Evolutionary conservation across 495 filamentous ascomycete species (phyloP), one percentile per base, ranked within the genome.

Genomic region (Penicillium manginii): DNA sequence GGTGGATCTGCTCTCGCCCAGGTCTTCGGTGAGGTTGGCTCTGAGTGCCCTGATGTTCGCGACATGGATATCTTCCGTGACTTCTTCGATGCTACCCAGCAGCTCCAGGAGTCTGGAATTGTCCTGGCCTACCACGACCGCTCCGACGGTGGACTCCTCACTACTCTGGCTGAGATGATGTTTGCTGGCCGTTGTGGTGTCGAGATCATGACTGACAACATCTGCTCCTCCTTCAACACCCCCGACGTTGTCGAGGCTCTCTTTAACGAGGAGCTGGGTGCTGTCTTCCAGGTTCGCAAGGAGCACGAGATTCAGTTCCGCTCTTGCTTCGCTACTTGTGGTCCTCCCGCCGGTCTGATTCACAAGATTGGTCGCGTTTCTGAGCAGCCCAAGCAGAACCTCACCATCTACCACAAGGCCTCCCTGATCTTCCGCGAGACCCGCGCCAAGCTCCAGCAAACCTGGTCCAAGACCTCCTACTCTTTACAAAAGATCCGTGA

Each of bases 231-330:
- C 18, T 78, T 76, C 53, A 79, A 87, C 47, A 73, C 86, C 19
- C 71, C 78, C 12, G 83, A 90, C 65, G 68, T 96, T 48, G 73
- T 96, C 3, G 84, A 89, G 52, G 83, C 88, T 1, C 82, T 98
- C 6, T 98, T 98, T 82, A 96, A 91, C 66, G 96, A 98, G 70
- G 94, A 98, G 72, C 84, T 98, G n/a, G 93, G 93, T 55, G 94
- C 93, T 17, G 89, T 98, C 32, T 98, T 98, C 83, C 93, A 98
- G 68, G 88, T 98, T 35, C 87, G 90, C 45, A 90, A 88, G 72
- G 83, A 85, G 19, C 86, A 97, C 61, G 89, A 96, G 66, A 88
- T 81, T 39, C 83, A 90, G 43, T 97, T 98, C 82, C 87, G 88
- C 56, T 82, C 88, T 47, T 93, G 91, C 77, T 98, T 98, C 71